Evolutionary conservation across 2,329 filamentous ascomycete species (phyloP).

Genomic region (Sporothrix luriei): DNA sequence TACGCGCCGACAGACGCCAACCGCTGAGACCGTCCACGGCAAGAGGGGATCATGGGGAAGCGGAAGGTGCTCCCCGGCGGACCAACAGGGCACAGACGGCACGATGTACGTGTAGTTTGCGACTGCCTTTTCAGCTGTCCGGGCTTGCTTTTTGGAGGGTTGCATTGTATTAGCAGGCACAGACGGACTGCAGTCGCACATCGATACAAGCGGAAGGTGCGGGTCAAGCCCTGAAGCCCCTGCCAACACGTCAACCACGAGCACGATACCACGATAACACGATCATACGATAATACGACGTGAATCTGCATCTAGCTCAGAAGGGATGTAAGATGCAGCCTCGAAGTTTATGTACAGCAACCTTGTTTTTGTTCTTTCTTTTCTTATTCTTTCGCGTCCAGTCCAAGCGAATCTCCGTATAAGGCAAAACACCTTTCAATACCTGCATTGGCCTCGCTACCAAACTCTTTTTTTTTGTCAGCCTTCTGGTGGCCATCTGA

Average conservation of each 20-base stretch:
- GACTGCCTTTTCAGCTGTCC: conserved; percentile 3
- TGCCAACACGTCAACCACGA: neutral
- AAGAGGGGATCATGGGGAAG: conserved; percentile 6
- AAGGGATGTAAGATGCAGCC: neutral
- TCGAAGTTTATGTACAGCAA: neutral
- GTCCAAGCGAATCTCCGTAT: conserved; percentile 6
- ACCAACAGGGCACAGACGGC: neutral
- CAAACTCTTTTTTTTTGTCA: too few relatives aligned
- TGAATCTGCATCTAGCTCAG: neutral
- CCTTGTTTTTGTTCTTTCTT: neutral
- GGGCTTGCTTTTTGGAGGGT: neutral
- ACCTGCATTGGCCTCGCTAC: too few relatives aligned
- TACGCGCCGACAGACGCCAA: conserved; percentile 23
- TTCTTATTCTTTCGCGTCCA: neutral
- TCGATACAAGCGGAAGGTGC: neutral
- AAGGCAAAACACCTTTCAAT: too few relatives aligned
- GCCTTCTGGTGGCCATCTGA: too few relatives aligned
- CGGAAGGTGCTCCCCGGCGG: conserved; percentile 15
- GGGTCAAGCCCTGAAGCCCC: neutral
- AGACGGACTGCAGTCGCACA: too few relatives aligned
- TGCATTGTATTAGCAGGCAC: conserved; percentile 1
- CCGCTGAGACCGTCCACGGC: conserved; percentile 16
- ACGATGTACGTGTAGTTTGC: neutral
- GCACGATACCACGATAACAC: too few relatives aligned
- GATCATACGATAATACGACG: neutral